A percentile compares a stretch with the other conserved stretches of the same genome.
Conservation (phyloP, 2,329 filamentous ascomycete genomes). For the Tothia fuscella region DNA sequence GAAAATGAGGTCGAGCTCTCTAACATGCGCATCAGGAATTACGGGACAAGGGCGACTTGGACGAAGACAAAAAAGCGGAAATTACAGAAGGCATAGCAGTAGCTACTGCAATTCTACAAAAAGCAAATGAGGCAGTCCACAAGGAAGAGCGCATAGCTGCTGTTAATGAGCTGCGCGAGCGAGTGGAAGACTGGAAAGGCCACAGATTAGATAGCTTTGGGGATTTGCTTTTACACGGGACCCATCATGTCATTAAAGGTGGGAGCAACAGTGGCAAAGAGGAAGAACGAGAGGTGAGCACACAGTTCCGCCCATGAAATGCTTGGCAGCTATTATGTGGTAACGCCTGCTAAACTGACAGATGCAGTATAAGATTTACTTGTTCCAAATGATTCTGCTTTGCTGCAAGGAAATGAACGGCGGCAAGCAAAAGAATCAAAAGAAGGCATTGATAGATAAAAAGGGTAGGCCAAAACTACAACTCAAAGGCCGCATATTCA, state of each 20-base stretch:
- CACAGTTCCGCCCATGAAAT: constrained; percentile 4
- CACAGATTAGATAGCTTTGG: constrained; percentile 87
- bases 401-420: constrained; percentile 93
- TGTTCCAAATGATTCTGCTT: constrained; percentile 88
- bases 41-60: constrained; percentile 66
- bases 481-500: constrained; percentile 94
- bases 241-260: constrained; percentile 79
- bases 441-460: constrained; percentile 53
- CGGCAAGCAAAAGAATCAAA: constrained; percentile 60
- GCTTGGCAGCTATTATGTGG: no score
- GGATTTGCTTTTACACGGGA: constrained; percentile 73
- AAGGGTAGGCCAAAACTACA: constrained; percentile 69
- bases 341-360: constrained; percentile 11
- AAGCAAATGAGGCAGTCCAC: constrained; percentile 85
- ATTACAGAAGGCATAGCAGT: constrained; percentile 67
- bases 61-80: constrained; percentile 58
- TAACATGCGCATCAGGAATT: no score
- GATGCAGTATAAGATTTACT: constrained; percentile 85
- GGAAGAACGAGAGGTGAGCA: constrained; percentile 72
- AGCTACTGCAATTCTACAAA: constrained; percentile 67
- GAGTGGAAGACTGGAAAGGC: constrained; percentile 96
- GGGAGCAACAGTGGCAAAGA: constrained; percentile 65
- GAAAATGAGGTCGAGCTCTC: constrained; percentile 45
- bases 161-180: constrained; percentile 62
- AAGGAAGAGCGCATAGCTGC: constrained; percentile 76